Percentiles rank a stretch among this genome's conserved stretches.
phyloP scores from a whole-genome alignment of 2,329 filamentous ascomycete species.

The Penicillium sp. region DNA sequence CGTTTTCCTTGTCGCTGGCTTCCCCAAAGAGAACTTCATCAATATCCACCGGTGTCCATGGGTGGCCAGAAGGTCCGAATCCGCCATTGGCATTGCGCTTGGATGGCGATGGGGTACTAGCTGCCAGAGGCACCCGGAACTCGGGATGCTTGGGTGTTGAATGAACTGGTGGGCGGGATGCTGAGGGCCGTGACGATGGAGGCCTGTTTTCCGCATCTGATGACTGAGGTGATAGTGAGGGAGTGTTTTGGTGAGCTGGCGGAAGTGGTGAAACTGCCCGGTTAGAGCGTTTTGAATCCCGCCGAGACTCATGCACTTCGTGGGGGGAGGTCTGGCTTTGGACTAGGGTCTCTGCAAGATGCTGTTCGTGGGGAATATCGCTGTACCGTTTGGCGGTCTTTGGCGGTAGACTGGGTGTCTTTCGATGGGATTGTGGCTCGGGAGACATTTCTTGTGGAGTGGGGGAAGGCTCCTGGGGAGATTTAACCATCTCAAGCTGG shows the following conservation, averaged over 20 bases:
- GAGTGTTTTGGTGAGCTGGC: conserved; percentile 45
- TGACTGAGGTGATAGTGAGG: conserved; percentile 68
- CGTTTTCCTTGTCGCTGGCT: conserved; percentile 48
- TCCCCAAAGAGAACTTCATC: conserved; percentile 56
- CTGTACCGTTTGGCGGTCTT: conserved; percentile 38
- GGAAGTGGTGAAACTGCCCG: conserved; percentile 27
- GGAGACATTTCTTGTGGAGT: conserved; percentile 10
- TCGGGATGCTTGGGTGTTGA: conserved; percentile 36
- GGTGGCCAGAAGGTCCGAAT: conserved; percentile 54
- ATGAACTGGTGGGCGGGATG: conserved; percentile 38
- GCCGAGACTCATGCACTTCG: conserved; percentile 9
- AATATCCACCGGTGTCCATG: conserved; percentile 74
- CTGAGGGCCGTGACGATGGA: conserved; percentile 62
- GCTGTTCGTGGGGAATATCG: conserved; percentile 36
- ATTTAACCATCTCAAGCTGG: conserved; percentile 19
- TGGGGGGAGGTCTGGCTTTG: conserved; percentile 23
- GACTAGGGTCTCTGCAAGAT: conserved; percentile 30
- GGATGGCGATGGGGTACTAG: conserved; percentile 56
- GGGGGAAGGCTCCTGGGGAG: conserved; percentile 14
- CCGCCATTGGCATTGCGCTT: conserved; percentile 53
- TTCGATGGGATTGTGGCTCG: conserved; percentile 15
- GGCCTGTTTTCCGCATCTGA: conserved; percentile 79
- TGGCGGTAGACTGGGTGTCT: conserved; percentile 29
- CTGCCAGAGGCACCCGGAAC: conserved; percentile 41
- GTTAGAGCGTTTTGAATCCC: conserved; percentile 7